These are phyloP conservation scores for Alternaria hordeiaustralica DNA, from an alignment of 2,329 filamentous ascomycete species.

Conservation along the genomic window DNA sequence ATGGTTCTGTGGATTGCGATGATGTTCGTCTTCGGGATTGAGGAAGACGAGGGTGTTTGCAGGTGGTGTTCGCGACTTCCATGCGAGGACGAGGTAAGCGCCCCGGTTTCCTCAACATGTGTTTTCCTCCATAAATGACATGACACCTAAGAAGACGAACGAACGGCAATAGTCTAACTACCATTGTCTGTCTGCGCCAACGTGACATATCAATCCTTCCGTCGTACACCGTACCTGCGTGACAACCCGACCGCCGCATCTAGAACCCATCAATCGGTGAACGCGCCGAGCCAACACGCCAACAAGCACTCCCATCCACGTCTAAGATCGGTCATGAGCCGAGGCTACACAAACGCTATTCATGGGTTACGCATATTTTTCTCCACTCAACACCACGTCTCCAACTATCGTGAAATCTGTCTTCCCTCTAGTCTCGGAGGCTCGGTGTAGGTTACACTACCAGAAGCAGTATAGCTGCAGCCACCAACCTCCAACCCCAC, in stretches of 20 bases:
- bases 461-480: conserved; percentile 6
- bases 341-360: conserved; percentile 2
- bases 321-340: conserved; percentile 2
- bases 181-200: not conserved
- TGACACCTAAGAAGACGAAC: not conserved
- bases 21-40: not conserved
- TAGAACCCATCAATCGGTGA: conserved; percentile 1
- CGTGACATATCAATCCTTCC: not conserved
- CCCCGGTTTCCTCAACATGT: not conserved
- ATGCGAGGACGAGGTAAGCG: not conserved
- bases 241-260: not conserved
- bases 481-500: not conserved
- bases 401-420: conserved; percentile 23
- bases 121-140: not conserved
- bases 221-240: not conserved
- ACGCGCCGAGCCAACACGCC: not conserved
- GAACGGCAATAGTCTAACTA: not conserved
- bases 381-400: conserved; percentile 23
- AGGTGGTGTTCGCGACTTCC: not conserved
- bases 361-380: not conserved
- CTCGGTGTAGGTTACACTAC: conserved; percentile 13
- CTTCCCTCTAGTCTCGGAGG: not conserved
- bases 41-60: not conserved
- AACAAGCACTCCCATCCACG: not conserved
- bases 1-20: not conserved